Evolutionary conservation across 495 filamentous ascomycete species (phyloP), one percentile per base, ranked within the genome.

Genomic region (Tricharina praecox): DNA sequence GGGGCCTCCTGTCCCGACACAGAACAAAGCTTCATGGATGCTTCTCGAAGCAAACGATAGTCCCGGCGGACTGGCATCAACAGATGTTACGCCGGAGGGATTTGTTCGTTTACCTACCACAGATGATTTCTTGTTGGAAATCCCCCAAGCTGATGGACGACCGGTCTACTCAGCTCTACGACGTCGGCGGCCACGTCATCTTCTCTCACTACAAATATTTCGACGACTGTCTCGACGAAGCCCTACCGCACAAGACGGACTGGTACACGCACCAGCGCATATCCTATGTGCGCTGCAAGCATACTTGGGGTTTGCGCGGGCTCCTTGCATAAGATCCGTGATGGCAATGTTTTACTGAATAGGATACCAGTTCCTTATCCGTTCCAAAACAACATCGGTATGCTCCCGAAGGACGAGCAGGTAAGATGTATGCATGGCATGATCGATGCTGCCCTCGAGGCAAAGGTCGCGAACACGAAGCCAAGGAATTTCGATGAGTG

Each of bases 191-290:
- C 56, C 90, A 97, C 68, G 90, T 97, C 68, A 96, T 97, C 67
- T 97, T 97, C 76, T 97, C 90, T 51, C 90, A 97, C 75, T 97
- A 96, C 78, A 94, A 93, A 68, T 97, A 97, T 78, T 97, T 97
- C 65, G 90, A 97, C 68, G 92, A 97, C 70, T 93, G 85, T 70
- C 82, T 97, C 63, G 71, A 94, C 61, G 87, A 97, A 70, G 90
- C 90, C 47, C 76, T 97, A 36, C 92, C 90, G 53, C 83, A 85
- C 65, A 74, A 81, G 42, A 77, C 82, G 42, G 92, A 97, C 70
- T 97, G 90, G 90, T 94, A 84, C 66, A 85, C 76, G 46, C 90
- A 97, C 71, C 81, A 97, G 69, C 87, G 90, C 67, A 86, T 97
- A 67, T 97, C 90, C 49, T 97, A 96, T 66, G 88, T 97, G 53